Conservation (phyloP, 139 green algal species). For the Chlorella sorokiniana region DNA sequence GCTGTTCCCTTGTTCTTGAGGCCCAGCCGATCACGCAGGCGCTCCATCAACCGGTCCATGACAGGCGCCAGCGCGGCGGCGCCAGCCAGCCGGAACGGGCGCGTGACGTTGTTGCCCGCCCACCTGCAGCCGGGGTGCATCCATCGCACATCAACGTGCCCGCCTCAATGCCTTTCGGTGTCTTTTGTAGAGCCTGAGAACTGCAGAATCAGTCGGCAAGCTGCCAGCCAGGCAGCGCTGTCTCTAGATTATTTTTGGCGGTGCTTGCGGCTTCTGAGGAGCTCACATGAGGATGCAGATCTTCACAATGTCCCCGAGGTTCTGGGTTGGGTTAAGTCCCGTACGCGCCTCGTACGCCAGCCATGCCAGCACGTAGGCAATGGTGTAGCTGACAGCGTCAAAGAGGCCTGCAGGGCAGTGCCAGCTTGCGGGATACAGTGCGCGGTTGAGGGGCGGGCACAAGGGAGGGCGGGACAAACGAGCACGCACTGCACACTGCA, state of each 20-base stretch:
- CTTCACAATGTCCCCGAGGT: conserved; percentile 48
- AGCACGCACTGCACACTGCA: neutral
- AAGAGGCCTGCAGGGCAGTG: conserved; percentile 31
- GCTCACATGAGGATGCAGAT: conserved; percentile 49
- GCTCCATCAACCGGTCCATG: conserved; percentile 45
- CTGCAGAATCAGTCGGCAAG: no score
- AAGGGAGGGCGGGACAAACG: neutral
- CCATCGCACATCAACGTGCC: neutral
- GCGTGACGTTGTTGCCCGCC: conserved; percentile 52
- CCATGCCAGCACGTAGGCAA: conserved; percentile 46
- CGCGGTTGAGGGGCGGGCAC: no score
- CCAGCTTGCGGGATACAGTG: no score
- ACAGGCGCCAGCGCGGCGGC: conserved; percentile 43
- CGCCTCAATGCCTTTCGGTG: no score
- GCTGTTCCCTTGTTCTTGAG: conserved; percentile 32
- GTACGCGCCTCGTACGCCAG: conserved; percentile 43
- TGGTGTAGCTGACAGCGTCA: conserved; percentile 41
- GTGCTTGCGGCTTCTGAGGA: no score
- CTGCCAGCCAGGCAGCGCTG: neutral
- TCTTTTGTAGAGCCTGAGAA: no score
- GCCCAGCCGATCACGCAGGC: conserved; percentile 28
- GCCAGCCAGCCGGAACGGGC: conserved; percentile 45
- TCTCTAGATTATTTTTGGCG: no score
- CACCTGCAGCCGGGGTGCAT: conserved; percentile 5
- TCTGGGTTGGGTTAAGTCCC: conserved; percentile 47